Evolutionary conservation across 768 basidiomycete genomes (phyloP).

Genomic region (Naganishia kalamii): DNA sequence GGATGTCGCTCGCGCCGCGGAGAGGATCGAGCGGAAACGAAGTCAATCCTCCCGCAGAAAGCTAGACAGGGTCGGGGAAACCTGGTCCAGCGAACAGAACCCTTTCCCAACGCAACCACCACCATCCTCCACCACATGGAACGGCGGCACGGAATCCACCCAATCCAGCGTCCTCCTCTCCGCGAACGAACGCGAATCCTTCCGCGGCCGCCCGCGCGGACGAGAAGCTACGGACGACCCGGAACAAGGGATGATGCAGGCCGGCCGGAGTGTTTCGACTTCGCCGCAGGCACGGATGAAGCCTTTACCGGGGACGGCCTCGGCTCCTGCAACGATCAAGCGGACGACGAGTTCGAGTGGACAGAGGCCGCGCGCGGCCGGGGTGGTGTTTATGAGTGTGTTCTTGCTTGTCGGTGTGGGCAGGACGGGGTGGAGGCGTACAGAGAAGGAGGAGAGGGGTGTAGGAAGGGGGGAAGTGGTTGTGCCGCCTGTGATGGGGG

Average conservation of each 20-base stretch:
- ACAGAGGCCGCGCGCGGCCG: conserved; percentile 53
- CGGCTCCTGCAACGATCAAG: not conserved
- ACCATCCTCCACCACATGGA: conserved; percentile 54
- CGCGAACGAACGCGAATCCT: conserved; percentile 47
- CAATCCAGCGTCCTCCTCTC: conserved; percentile 51
- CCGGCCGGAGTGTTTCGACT: not conserved
- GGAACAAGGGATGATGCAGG: not conserved
- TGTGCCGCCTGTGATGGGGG: not conserved
- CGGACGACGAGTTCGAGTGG: conserved; percentile 4
- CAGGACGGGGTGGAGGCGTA: conserved; percentile 49
- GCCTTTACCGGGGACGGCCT: conserved; percentile 2
- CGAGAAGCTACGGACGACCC: not conserved
- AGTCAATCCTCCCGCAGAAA: conserved; percentile 25
- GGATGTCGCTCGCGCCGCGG: conserved; percentile 42
- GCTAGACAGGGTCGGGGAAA: not conserved
- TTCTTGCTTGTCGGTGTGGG: conserved; percentile 70
- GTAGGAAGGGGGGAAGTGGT: conserved; percentile 6
- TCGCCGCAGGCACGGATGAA: not conserved
- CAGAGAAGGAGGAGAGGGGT: not conserved
- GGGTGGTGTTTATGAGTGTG: conserved; percentile 72
- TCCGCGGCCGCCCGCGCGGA: conserved; percentile 34
- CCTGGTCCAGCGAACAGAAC: not conserved
- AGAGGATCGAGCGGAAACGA: conserved; percentile 29
- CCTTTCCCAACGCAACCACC: conserved; percentile 49
- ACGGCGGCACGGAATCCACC: conserved; percentile 10